Evolutionary conservation across 2,329 filamentous ascomycete genomes (phyloP).

Genomic region (Grosmannia huntii): DNA sequence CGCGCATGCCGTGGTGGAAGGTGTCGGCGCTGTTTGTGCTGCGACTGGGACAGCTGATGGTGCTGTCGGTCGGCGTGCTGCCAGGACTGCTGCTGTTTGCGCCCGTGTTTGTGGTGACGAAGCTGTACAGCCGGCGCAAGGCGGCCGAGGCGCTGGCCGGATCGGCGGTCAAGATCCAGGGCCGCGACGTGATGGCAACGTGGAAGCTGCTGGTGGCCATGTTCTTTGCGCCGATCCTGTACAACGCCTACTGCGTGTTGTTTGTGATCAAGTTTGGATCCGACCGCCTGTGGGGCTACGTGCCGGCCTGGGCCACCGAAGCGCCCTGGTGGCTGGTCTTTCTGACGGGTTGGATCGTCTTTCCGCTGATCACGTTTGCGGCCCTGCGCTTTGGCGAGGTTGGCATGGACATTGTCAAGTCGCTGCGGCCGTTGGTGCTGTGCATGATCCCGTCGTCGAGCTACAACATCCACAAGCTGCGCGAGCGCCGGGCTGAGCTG

Average conservation of each 20-base stretch:
- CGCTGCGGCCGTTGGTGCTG: conserved; percentile 72
- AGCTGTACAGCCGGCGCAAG: conserved; percentile 69
- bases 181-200: conserved; percentile 80
- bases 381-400: conserved; percentile 91
- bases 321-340: conserved; percentile 56
- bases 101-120: conserved; percentile 75
- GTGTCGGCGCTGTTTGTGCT: conserved; percentile 70
- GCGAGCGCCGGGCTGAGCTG: conserved; percentile 58
- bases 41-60: conserved; percentile 60
- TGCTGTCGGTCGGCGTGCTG: conserved; percentile 69
- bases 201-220: conserved; percentile 89
- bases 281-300: conserved; percentile 70
- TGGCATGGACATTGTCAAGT: conserved; percentile 98
- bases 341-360: conserved; percentile 62
- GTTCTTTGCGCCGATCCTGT: conserved; percentile 68
- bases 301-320: conserved; percentile 54
- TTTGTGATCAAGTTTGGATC: conserved; percentile 67
- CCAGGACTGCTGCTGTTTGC: conserved; percentile 81
- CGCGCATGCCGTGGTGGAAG: conserved; percentile 64
- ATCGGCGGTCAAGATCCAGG: conserved; percentile 79
- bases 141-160: conserved; percentile 73
- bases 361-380: conserved; percentile 81
- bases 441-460: conserved; percentile 74
- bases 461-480: conserved; percentile 71
- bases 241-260: conserved; percentile 66